Evolutionary conservation across 75 land plant genomes (phyloP).

Genomic region (Picea sitchensis): DNA sequence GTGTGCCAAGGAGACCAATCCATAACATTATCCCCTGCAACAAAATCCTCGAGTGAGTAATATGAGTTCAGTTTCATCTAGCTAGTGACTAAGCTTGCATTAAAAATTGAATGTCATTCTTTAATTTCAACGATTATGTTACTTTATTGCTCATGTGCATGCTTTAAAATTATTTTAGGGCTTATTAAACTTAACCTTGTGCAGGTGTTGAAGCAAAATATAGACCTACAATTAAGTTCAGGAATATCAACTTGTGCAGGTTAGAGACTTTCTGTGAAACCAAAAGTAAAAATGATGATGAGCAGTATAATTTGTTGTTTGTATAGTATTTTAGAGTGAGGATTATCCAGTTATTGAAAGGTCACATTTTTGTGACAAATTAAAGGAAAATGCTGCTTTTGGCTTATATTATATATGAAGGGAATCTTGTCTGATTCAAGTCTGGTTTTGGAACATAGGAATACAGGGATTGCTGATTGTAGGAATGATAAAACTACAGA

Average conservation of each 20-base stretch:
- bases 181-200: neutral
- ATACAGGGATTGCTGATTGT: neutral
- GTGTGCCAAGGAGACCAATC: too few species aligned
- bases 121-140: neutral
- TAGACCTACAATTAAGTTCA: slow-evolving; percentile 56
- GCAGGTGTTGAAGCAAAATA: slow-evolving; percentile 82
- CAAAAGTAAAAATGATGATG: neutral
- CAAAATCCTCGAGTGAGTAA: neutral
- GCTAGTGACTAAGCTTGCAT: neutral
- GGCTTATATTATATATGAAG: neutral
- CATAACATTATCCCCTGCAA: too few species aligned
- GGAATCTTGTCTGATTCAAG: neutral
- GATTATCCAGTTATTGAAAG: neutral
- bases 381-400: too few species aligned
- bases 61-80: neutral
- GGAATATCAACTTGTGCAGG: slow-evolving; percentile 26
- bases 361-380: neutral
- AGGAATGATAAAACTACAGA: neutral
- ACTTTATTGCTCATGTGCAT: neutral
- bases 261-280: slow-evolving; percentile 14
- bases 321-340: neutral
- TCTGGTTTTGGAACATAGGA: neutral
- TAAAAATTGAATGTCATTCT: neutral
- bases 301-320: neutral
- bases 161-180: slow-evolving; percentile 2